These are phyloP conservation scores for Pogostemon cablin DNA, from an alignment of 257 asterid species.

Conservation along the genomic window DNA sequence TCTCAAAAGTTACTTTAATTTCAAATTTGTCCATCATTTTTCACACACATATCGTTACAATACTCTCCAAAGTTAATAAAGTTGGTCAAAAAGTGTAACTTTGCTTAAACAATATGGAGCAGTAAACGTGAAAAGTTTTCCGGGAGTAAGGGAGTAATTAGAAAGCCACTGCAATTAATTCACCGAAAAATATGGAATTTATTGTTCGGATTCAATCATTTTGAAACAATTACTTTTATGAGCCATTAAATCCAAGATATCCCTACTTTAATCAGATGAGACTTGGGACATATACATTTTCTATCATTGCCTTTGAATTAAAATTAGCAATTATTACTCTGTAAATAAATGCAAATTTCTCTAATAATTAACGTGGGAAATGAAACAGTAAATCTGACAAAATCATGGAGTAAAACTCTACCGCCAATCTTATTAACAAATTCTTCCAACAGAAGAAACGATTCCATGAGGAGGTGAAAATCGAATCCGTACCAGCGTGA, in stretches of 20 bases:
- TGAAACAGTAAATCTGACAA: neutral
- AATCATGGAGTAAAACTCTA: neutral
- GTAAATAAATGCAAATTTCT: neutral
- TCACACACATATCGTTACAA: too few species aligned
- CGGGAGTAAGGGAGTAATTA: too few species aligned
- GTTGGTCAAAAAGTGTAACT: too few species aligned
- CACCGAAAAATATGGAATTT: neutral
- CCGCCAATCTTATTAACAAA: conserved; percentile 5
- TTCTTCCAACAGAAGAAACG: neutral
- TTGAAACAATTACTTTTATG: neutral
- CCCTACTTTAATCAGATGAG: too few species aligned
- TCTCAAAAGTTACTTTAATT: too few species aligned
- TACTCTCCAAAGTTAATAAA: too few species aligned
- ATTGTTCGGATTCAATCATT: neutral
- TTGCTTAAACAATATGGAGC: too few species aligned
- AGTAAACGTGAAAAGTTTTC: too few species aligned
- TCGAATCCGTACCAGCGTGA: neutral
- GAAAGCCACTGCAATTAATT: too few species aligned
- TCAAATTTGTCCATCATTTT: too few species aligned
- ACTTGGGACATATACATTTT: too few species aligned
- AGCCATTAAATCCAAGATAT: neutral
- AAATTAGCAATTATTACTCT: neutral
- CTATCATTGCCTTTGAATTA: neutral
- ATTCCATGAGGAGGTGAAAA: too few species aligned
- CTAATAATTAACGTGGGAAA: neutral